Percentiles rank a stretch among this genome's conserved stretches.
Conservation (phyloP, 176 grass and related monocot species). For the Musa schizocarpa region DNA sequence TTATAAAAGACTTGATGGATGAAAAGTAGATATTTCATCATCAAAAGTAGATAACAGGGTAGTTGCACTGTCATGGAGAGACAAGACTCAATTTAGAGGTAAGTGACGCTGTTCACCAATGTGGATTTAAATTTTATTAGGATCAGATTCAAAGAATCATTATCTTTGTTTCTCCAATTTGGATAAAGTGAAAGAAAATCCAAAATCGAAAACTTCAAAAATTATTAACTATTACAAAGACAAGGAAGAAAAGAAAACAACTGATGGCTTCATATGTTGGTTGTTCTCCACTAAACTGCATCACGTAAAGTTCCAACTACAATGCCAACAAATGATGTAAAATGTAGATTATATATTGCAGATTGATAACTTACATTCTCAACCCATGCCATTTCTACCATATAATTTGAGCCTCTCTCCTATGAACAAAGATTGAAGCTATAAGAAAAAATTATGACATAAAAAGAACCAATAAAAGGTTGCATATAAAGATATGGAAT, state of each 20-base stretch:
- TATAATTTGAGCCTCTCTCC: conserved; percentile 60
- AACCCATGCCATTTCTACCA: conserved; percentile 89
- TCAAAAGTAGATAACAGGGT: no score
- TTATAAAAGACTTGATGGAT: no score
- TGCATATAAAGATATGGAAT: no score
- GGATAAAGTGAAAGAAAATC: no score
- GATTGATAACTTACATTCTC: conserved; percentile 58
- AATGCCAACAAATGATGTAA: background rate
- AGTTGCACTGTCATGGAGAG: no score
- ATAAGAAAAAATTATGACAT: background rate
- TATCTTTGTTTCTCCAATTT: no score
- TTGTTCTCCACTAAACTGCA: background rate
- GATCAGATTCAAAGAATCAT: no score
- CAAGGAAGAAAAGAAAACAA: background rate
- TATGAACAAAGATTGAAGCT: conserved; percentile 15
- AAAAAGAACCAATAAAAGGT: background rate
- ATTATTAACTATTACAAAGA: background rate
- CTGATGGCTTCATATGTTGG: background rate
- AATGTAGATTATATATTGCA: background rate
- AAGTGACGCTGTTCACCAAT: no score
- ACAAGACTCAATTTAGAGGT: no score
- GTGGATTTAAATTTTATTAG: no score
- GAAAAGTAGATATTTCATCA: no score
- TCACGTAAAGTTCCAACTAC: background rate
- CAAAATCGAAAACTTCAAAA: background rate